These are phyloP conservation scores for Eruca vesicaria DNA, from an alignment of 441 rosid species.

Conservation along the genomic window DNA sequence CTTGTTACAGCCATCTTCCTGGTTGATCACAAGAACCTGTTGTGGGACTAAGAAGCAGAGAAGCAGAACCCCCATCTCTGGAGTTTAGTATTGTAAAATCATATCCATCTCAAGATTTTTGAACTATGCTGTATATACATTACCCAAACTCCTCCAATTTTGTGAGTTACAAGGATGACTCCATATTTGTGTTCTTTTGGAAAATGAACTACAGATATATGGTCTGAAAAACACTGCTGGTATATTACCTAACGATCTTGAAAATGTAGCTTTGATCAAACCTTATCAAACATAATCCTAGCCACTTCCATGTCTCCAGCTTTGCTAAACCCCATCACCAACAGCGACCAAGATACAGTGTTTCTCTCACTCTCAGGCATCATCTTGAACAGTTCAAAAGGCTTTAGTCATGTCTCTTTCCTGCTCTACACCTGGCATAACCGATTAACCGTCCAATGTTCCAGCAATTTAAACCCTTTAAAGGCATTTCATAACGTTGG, in stretches of 20 bases:
- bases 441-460: no score
- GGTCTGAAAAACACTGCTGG: constrained; percentile 1
- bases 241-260: neutral
- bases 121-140: constrained; percentile 9
- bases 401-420: no score
- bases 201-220: neutral
- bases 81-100: constrained; percentile 2
- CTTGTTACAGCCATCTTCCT: constrained; percentile 3
- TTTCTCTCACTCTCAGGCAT: no score
- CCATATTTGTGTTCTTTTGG: constrained; percentile 7
- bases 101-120: neutral
- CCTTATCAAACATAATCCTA: no score
- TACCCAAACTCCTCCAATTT: neutral
- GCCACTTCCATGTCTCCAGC: no score
- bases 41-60: neutral
- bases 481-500: no score
- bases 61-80: constrained; percentile 7
- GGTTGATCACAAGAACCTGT: constrained; percentile 8
- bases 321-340: no score
- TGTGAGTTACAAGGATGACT: constrained; percentile 14
- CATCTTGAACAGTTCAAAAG: no score
- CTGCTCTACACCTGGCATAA: no score
- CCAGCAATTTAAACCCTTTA: no score
- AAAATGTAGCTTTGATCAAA: neutral
- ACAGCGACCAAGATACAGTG: no score